These are phyloP conservation scores for Ochetophila trinervis DNA, from an alignment of 306 rosid genomes.

Conservation along the genomic window DNA sequence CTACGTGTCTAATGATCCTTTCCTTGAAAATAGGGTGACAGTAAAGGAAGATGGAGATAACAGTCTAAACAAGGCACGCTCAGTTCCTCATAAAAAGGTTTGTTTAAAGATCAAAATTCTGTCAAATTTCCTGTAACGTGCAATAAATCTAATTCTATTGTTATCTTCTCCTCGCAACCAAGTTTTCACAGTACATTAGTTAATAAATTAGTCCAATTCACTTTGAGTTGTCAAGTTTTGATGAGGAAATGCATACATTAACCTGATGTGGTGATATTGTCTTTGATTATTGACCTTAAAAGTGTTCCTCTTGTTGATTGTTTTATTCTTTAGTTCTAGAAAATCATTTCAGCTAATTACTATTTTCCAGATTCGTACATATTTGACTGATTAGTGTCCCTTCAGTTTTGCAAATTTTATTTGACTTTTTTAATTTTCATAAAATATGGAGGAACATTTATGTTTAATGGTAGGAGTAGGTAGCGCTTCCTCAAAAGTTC, in stretches of 20 bases:
- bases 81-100: conserved; percentile 58
- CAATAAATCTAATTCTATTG: background rate
- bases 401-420: no score
- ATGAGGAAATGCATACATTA: background rate
- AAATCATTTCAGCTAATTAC: background rate
- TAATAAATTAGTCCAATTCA: background rate
- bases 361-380: no score
- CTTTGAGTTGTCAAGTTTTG: background rate
- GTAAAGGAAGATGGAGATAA: conserved; percentile 20
- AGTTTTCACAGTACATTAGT: background rate
- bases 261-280: background rate
- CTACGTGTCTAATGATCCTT: background rate
- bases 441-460: no score
- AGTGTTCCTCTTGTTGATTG: no score
- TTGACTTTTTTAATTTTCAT: no score
- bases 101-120: background rate
- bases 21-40: conserved; percentile 35
- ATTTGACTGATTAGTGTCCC: no score
- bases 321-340: no score
- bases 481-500: no score
- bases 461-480: no score
- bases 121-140: background rate
- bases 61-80: conserved; percentile 31
- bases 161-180: background rate
- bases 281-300: background rate